phyloP scores from a whole-genome alignment of 805 yeast species.

The Cyberlindnera misumaiensis region DNA sequence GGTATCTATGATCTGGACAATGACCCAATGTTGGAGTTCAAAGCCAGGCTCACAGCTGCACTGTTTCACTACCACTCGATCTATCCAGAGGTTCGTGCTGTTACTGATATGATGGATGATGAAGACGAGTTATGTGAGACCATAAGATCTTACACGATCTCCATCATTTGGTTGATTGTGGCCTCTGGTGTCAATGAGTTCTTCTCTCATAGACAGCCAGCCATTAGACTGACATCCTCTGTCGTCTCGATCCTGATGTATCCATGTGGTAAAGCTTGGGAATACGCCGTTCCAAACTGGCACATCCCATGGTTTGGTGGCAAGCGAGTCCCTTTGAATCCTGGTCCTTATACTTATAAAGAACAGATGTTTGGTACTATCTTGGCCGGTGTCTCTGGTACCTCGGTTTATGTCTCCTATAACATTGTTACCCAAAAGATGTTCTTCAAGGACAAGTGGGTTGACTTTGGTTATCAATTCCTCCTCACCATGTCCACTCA shows the following conservation, averaged over 20 bases:
- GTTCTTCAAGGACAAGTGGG: slow-evolving; percentile 25
- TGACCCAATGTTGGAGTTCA: slow-evolving; percentile 5
- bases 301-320: slow-evolving; percentile 33
- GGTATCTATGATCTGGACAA: slow-evolving; percentile 4
- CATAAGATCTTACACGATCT: slow-evolving; percentile 33
- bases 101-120: slow-evolving; percentile 47
- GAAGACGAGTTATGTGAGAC: slow-evolving; percentile 42
- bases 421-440: slow-evolving; percentile 32
- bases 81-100: slow-evolving; percentile 62
- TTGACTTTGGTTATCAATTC: slow-evolving; percentile 44
- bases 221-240: slow-evolving; percentile 36
- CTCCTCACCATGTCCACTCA: slow-evolving; percentile 48
- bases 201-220: slow-evolving; percentile 49
- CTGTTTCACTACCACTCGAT: slow-evolving; percentile 38
- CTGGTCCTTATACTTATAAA: slow-evolving; percentile 59
- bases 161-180: slow-evolving; percentile 40
- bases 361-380: slow-evolving; percentile 61
- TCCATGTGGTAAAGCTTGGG: slow-evolving; percentile 39
- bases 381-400: slow-evolving; percentile 27
- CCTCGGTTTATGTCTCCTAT: slow-evolving; percentile 28
- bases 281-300: slow-evolving; percentile 38
- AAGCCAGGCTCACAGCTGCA: slow-evolving; percentile 5
- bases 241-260: slow-evolving; percentile 41
- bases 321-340: slow-evolving; percentile 41
- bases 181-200: slow-evolving; percentile 52